Base-by-base conservation (phyloP, 345 rosid species). In the Salix brachista region DNA sequence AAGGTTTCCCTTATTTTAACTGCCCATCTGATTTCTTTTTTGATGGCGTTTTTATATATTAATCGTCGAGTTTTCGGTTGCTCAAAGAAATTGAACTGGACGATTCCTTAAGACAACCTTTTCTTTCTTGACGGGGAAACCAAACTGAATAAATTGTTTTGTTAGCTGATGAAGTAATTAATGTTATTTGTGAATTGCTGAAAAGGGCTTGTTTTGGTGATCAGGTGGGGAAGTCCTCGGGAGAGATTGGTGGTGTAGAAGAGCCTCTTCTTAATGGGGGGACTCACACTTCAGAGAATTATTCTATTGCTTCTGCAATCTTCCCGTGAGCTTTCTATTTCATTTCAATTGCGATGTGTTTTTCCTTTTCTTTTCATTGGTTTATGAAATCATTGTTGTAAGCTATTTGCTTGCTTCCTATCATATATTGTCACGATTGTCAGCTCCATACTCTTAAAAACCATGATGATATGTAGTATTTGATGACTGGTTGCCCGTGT, bases 241-340 rank as follows among this genome's bases (percentile, higher is more conserved):
- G 87, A 30, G 99, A 93, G 91, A 89, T 87, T 66, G 86, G 77
- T 62, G 21, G 74, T 60, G 86, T 80, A 39, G 88, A 86, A 50
- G 96, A 90, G 83, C 96, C 93, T 83, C 95, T 95, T 76, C 81
- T 91, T 83, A 83, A 79, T 78, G 92, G 86, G 75, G 87, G 83
- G 70, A 68, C 1, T 72, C 83, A 74, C 61, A 61, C 39, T 74
- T 76, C 88, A 37, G 91, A 95, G 79, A 82, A 72, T 76, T 95
- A 90, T 84, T 88, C 96, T 70, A 77, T 87, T 79, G 65, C 74
- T 65, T 86, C 97, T 26, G 90, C 97, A 1, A 67, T 91, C 50
- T 89, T 90, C 41, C 96, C 99, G 99, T 95, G 83, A 89, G 92
- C 18, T 69, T 64, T 34, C 37, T 56, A 25, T 76, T 39, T 23